Conservation (phyloP, 768 basidiomycete genomes). For the Sarcomyxa edulis region DNA sequence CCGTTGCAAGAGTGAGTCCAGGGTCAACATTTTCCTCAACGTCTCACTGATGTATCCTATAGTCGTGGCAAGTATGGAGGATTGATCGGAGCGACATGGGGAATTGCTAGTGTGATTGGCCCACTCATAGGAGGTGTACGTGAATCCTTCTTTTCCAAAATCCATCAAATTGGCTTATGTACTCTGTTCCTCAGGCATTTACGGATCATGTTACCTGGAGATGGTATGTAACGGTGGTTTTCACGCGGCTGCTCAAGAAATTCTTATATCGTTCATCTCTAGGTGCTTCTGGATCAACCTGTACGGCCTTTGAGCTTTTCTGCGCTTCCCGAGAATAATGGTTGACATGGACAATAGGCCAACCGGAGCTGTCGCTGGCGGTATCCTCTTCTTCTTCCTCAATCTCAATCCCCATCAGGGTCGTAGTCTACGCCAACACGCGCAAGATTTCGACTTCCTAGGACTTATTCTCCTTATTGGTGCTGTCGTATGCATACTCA, state of each 20-base stretch:
- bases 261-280: neutral
- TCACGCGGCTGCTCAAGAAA: too few species aligned
- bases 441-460: constrained; percentile 63
- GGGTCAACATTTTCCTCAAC: too few species aligned
- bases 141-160: neutral
- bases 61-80: constrained; percentile 80
- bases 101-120: constrained; percentile 65
- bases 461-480: constrained; percentile 59
- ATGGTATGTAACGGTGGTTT: too few species aligned
- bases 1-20: constrained; percentile 63
- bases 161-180: constrained; percentile 4
- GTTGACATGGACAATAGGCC: constrained; percentile 39
- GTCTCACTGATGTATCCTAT: too few species aligned
- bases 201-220: constrained; percentile 79
- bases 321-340: neutral
- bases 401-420: constrained; percentile 73
- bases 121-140: constrained; percentile 77
- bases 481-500: constrained; percentile 61
- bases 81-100: constrained; percentile 76
- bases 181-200: constrained; percentile 40
- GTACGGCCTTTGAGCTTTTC: constrained; percentile 32
- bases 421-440: constrained; percentile 50
- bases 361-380: constrained; percentile 62
- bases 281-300: constrained; percentile 79
- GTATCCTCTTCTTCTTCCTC: constrained; percentile 65